phyloP scores from a whole-genome alignment of 2,329 filamentous ascomycete genomes.

The Trichoderma sp. region DNA sequence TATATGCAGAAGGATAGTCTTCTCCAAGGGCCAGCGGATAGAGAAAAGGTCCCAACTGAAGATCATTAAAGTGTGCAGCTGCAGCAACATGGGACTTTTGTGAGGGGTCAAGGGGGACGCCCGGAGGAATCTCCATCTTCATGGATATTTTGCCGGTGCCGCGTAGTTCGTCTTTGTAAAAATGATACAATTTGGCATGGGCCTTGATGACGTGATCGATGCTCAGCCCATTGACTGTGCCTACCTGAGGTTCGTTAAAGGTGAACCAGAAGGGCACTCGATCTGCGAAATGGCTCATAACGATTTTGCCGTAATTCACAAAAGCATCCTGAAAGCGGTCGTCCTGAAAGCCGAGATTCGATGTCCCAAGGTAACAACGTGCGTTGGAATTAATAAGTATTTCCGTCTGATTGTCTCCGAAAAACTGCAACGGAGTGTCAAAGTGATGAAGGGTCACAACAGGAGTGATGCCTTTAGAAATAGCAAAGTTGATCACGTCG shows the following conservation, averaged over 20 bases:
- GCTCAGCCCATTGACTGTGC: neutral
- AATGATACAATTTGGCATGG: neutral
- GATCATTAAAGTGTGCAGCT: neutral
- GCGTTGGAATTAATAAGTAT: neutral
- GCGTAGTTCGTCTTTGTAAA: neutral
- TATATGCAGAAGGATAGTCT: neutral
- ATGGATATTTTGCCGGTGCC: neutral
- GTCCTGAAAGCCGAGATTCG: neutral
- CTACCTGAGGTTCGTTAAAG: neutral
- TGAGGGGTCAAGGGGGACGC: neutral
- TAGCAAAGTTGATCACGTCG: neutral
- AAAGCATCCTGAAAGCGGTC: neutral
- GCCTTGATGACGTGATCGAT: neutral
- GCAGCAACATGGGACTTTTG: neutral
- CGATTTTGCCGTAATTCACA: neutral
- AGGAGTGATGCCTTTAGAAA: neutral
- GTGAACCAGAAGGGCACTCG: neutral
- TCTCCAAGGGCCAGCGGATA: neutral
- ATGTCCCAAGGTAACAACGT: neutral
- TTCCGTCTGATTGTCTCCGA: neutral
- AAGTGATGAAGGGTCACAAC: neutral
- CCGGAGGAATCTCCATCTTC: neutral
- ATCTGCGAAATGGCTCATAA: neutral
- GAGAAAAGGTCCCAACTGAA: neutral
- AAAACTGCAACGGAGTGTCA: neutral